Percentiles rank a stretch among this genome's conserved stretches.
These are phyloP conservation scores for Beta lomatogona DNA, from an alignment of 179 eudicot species.

Conservation along the genomic window DNA sequence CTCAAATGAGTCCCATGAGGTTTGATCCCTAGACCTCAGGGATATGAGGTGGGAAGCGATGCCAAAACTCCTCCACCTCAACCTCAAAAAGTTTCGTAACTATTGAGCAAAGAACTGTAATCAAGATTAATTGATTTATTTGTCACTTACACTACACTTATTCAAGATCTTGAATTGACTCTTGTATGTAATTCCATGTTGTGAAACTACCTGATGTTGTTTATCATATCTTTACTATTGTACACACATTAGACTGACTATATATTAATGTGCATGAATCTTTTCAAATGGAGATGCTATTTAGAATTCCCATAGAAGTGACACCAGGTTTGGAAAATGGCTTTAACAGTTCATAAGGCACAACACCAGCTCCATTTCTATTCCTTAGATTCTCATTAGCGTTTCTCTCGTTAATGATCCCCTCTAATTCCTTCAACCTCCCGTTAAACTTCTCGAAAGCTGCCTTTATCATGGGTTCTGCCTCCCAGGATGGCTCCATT, in stretches of 20 bases:
- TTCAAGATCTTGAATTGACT: no score
- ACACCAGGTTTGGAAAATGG: slow-evolving; percentile 64
- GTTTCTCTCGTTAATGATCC: slow-evolving; percentile 58
- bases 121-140: no score
- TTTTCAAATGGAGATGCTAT: slow-evolving; percentile 64
- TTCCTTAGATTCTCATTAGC: slow-evolving; percentile 41
- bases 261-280: neutral
- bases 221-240: no score
- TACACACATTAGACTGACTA: neutral
- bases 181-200: no score
- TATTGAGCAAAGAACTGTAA: no score
- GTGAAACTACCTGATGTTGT: no score
- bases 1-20: no score
- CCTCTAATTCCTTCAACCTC: slow-evolving; percentile 54
- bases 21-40: no score
- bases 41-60: no score
- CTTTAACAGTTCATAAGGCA: slow-evolving; percentile 66
- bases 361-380: slow-evolving; percentile 62
- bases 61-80: no score
- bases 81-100: no score
- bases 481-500: slow-evolving; percentile 49
- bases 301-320: slow-evolving; percentile 62
- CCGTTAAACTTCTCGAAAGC: slow-evolving; percentile 56
- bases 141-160: no score
- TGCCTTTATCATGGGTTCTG: slow-evolving; percentile 40